Conservation (phyloP, 768 basidiomycete genomes). For the Gloeostereum incarnatum region DNA sequence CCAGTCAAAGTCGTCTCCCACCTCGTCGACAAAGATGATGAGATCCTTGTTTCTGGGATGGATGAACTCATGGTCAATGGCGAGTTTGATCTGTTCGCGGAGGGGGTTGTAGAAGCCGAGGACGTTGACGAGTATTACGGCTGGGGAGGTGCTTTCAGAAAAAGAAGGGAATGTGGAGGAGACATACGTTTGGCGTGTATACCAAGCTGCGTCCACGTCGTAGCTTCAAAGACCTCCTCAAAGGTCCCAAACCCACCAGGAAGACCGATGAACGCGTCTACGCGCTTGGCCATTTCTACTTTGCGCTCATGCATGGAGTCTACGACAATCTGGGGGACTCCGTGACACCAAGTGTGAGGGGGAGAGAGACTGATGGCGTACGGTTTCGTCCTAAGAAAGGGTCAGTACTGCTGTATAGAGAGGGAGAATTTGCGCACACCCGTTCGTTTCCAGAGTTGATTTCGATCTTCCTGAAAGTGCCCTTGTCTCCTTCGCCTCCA, state of each 20-base stretch:
- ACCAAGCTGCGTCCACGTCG: constrained; percentile 87
- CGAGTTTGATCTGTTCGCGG: constrained; percentile 60
- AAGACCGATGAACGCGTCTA: constrained; percentile 75
- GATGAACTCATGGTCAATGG: constrained; percentile 71
- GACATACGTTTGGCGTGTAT: constrained; percentile 8
- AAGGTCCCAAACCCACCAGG: constrained; percentile 95
- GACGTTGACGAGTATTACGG: constrained; percentile 74
- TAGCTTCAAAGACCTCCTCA: constrained; percentile 90
- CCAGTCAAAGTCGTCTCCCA: constrained; percentile 63
- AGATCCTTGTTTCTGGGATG: constrained; percentile 47
- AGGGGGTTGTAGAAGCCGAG: constrained; percentile 77
- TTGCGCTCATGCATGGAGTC: constrained; percentile 87
- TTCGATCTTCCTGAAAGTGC: too few relatives aligned
- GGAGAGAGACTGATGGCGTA: constrained; percentile 1
- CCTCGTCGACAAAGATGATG: constrained; percentile 71
- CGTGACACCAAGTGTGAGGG: constrained; percentile 6
- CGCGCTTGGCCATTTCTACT: constrained; percentile 79
- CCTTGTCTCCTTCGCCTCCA: constrained; percentile 55
- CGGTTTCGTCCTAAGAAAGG: constrained; percentile 3
- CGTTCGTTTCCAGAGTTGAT: too few relatives aligned
- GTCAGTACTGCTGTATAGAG: constrained; percentile 2
- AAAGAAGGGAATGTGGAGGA: neutral
- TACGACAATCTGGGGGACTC: constrained; percentile 47
- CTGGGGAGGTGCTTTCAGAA: constrained; percentile 17
- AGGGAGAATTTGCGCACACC: constrained; percentile 5